These are phyloP conservation scores for Micractinium conductrix DNA, from an alignment of 139 green algal species.

Conservation along the genomic window DNA sequence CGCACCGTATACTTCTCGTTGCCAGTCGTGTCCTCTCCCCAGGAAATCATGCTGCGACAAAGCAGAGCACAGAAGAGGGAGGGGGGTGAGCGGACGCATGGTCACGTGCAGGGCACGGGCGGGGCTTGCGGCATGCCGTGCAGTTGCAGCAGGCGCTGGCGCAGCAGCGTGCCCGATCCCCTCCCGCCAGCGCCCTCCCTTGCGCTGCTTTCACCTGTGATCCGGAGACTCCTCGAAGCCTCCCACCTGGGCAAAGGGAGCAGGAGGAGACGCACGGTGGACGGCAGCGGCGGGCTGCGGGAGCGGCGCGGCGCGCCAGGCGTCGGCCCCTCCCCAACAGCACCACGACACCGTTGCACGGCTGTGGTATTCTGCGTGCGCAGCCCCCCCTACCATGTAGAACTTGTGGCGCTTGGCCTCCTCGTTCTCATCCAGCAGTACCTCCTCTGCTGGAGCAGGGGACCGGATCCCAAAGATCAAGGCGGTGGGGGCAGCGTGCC, in stretches of 20 bases:
- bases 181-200: too few species aligned
- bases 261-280: too few species aligned
- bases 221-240: conserved; percentile 59
- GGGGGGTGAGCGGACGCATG: neutral
- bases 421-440: conserved; percentile 74
- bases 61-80: neutral
- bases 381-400: too few species aligned
- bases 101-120: neutral
- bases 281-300: too few species aligned
- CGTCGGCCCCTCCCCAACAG: too few species aligned
- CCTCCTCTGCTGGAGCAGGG: conserved; percentile 52
- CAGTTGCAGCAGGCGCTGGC: too few species aligned
- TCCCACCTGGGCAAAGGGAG: too few species aligned
- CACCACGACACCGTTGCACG: too few species aligned
- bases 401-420: conserved; percentile 61
- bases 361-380: too few species aligned
- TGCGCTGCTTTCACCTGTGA: conserved; percentile 62
- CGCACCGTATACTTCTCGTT: conserved; percentile 86
- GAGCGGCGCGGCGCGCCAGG: too few species aligned
- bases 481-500: too few species aligned
- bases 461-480: neutral
- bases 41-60: conserved; percentile 72
- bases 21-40: conserved; percentile 78
- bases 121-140: neutral
- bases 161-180: too few species aligned